A percentile compares a stretch with the other conserved stretches of the same genome.
phyloP scores from a whole-genome alignment of 768 basidiomycete genomes.

The Kwoniella sp. region DNA sequence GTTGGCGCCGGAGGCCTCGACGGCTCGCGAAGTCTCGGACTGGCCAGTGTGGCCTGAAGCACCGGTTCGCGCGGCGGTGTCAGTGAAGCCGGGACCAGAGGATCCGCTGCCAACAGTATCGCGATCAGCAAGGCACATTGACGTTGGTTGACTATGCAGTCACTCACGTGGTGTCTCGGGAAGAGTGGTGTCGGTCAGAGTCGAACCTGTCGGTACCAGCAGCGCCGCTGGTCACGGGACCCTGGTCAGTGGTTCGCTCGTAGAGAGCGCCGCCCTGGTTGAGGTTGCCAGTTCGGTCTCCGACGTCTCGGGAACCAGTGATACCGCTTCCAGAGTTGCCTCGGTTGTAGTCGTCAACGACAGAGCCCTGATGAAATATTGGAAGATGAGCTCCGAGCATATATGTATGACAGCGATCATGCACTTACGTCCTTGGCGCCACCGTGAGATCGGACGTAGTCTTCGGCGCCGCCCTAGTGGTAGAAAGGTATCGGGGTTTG shows the following conservation, averaged over 20 bases:
- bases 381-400: not conserved
- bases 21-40: slow-evolving; percentile 1
- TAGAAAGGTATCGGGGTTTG: too few species aligned
- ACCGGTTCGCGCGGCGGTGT: not conserved
- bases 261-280: slow-evolving; percentile 25
- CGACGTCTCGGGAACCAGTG: slow-evolving; percentile 3
- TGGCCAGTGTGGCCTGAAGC: slow-evolving; percentile 4
- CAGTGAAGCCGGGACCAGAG: slow-evolving; percentile 8
- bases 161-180: slow-evolving; percentile 4
- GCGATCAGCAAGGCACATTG: too few species aligned
- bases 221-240: slow-evolving; percentile 37
- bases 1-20: slow-evolving; percentile 7
- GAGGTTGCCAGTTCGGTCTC: slow-evolving; percentile 33
- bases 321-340: not conserved
- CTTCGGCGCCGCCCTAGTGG: slow-evolving; percentile 1
- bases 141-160: too few species aligned
- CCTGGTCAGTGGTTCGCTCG: slow-evolving; percentile 27
- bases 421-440: slow-evolving; percentile 10
- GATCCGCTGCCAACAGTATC: slow-evolving; percentile 4
- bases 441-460: slow-evolving; percentile 14
- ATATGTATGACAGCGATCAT: too few species aligned
- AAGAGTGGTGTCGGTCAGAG: slow-evolving; percentile 24
- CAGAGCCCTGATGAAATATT: not conserved
- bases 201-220: slow-evolving; percentile 49
- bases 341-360: not conserved